phyloP scores from a whole-genome alignment of 108 stramenopile species.

The Halocafeteria seosinensis region DNA sequence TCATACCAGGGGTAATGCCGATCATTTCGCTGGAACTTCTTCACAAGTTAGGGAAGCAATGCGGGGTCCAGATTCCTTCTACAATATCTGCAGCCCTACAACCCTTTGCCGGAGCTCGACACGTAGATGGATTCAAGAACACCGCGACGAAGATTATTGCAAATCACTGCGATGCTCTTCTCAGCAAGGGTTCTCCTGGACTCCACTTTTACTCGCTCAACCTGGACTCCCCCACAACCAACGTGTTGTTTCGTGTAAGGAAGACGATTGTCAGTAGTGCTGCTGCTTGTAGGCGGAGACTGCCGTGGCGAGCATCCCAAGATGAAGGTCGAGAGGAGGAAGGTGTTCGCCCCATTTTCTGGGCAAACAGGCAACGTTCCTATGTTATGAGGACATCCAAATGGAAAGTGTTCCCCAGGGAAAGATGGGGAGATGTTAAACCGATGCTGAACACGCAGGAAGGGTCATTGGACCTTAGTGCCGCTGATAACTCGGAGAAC shows the following conservation, averaged over 20 bases:
- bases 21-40: conserved; percentile 60
- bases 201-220: conserved; percentile 91
- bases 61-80: conserved; percentile 53
- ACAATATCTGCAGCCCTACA: background rate
- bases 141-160: conserved; percentile 42
- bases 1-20: conserved; percentile 85
- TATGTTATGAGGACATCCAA: conserved; percentile 77
- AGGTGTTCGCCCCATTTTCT: conserved; percentile 83
- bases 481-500: too few relatives aligned
- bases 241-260: conserved; percentile 51
- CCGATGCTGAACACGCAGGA: too few relatives aligned
- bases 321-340: conserved; percentile 50
- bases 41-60: conserved; percentile 52
- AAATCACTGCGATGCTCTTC: too few relatives aligned
- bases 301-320: conserved; percentile 59
- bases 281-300: conserved; percentile 2
- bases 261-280: too few relatives aligned
- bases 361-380: conserved; percentile 82
- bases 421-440: conserved; percentile 74
- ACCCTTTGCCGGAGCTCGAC: conserved; percentile 38
- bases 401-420: conserved; percentile 89
- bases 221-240: conserved; percentile 59
- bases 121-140: conserved; percentile 63
- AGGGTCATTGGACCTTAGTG: too few relatives aligned
- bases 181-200: conserved; percentile 43